A percentile compares a stretch with the other conserved stretches of the same genome.
Conservation (phyloP, 768 basidiomycete genomes). For the Phylloporus arenicola region DNA sequence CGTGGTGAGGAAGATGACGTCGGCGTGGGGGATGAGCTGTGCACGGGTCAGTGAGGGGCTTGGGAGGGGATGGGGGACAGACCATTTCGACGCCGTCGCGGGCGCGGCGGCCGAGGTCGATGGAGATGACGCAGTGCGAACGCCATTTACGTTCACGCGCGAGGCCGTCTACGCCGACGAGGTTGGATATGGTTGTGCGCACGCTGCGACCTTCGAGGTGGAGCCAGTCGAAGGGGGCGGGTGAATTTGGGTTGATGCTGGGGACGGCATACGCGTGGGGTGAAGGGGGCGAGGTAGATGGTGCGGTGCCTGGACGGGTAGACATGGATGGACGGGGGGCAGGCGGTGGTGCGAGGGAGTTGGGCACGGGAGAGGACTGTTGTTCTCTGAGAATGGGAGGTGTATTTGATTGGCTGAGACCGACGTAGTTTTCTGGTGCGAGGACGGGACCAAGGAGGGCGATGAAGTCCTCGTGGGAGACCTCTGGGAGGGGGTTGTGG, state of each 20-base stretch:
- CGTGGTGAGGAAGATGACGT: slow-evolving; percentile 65
- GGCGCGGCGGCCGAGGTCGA: slow-evolving; percentile 70
- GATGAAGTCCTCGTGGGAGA: slow-evolving; percentile 84
- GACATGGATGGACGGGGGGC: slow-evolving; percentile 33
- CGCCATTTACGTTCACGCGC: slow-evolving; percentile 83
- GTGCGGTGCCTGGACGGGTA: slow-evolving; percentile 27
- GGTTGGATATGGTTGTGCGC: slow-evolving; percentile 73
- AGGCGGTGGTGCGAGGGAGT: slow-evolving; percentile 15
- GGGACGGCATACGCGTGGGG: slow-evolving; percentile 17
- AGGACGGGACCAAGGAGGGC: slow-evolving; percentile 74
- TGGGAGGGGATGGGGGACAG: slow-evolving; percentile 25
- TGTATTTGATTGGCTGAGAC: slow-evolving; percentile 15
- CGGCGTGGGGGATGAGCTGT: slow-evolving; percentile 77
- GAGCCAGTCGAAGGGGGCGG: slow-evolving; percentile 82
- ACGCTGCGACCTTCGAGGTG: slow-evolving; percentile 81
- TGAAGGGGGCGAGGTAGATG: slow-evolving; percentile 11
- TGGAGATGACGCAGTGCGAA: slow-evolving; percentile 72
- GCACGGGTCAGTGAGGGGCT: background rate
- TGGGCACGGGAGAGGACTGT: slow-evolving; percentile 27
- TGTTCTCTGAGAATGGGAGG: slow-evolving; percentile 20
- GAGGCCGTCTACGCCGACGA: slow-evolving; percentile 74
- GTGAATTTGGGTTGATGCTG: slow-evolving; percentile 47
- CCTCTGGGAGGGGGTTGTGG: slow-evolving; percentile 82
- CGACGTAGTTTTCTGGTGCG: slow-evolving; percentile 68
- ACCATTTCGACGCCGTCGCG: slow-evolving; percentile 79